Base-by-base conservation (phyloP, 257 asterid species). In the Solanum ossicruentum region DNA sequence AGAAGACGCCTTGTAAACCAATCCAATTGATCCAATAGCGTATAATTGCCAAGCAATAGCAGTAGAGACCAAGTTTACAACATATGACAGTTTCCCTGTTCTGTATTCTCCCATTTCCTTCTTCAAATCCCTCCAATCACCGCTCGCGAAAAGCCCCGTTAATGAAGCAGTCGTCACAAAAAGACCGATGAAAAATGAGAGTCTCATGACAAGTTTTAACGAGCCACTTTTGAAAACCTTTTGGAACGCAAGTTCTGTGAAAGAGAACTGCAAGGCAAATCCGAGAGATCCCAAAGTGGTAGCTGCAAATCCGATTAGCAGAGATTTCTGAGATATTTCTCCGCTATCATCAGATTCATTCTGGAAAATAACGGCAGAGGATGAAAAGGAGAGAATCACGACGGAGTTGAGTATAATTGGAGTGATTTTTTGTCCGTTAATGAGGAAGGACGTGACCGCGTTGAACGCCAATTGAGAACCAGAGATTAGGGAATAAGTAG, bases 401-500 rank as follows among this genome's bases (percentile, higher is more conserved):
- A 90, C 8, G 28, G 91, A 86, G 56, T 92, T 90, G 28, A 91
- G 18, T 7, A 85, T 78, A 2, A 71, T 21, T 21, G 89, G 82
- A 0, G 90, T 89, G 55, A 90, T 56, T 51, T 88, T 90, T 4
- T 88, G 92, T 0, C 88, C 54, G 61, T 88, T 92, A 88, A 92
- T 84, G 70, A 90, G 65, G 86, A 83, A 79, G 12, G 95, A 90
- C n/a, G 89, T 90, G 83, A 92, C 16, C 1, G 92, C 91, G 15
- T 85, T 88, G 89, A 92, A 88, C 2, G 88, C 94, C 55, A 90
- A 79, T 26, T 91, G 93, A 80, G 81, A 84, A n/a, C 92, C 70
- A 36, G 87, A 63, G 9, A 92, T 45, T 52, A 92, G 90, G 23
- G 91, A 86, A 7, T 78, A 92, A 3, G 90, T 89, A 7, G 91